Evolutionary conservation across 371 early-diverging fungal species (phyloP).

Genomic region (Batkoa obscura): DNA sequence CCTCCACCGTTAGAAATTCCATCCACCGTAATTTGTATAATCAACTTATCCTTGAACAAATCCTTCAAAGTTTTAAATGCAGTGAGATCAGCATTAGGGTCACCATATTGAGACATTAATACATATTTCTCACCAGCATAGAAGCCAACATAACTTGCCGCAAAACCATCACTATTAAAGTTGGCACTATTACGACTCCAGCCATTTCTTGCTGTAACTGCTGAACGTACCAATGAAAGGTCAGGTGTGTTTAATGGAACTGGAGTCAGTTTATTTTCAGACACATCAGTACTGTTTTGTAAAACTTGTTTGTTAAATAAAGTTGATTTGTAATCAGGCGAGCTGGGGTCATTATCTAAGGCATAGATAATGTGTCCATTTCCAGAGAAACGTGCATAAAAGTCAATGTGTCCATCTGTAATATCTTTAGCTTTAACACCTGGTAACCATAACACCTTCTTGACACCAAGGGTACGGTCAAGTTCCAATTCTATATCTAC

Average conservation of each 20-base stretch:
- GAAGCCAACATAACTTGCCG: slow-evolving; percentile 10
- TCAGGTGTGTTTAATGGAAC: slow-evolving; percentile 9
- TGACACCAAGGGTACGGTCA: slow-evolving; percentile 5
- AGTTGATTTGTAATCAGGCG: slow-evolving; percentile 9
- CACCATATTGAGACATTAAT: slow-evolving; percentile 11
- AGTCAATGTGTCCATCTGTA: slow-evolving; percentile 12
- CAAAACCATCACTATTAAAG: background rate
- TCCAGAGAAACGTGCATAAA: slow-evolving; percentile 11
- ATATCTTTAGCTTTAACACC: slow-evolving; percentile 12
- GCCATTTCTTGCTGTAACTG: slow-evolving; percentile 7
- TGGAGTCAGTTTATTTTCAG: slow-evolving; percentile 7
- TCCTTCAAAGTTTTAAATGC: slow-evolving; percentile 8
- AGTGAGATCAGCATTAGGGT: slow-evolving; percentile 6
- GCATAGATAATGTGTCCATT: slow-evolving; percentile 10
- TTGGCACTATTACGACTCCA: background rate
- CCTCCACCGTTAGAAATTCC: slow-evolving; percentile 10
- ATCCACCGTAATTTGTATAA: slow-evolving; percentile 9
- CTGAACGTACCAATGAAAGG: slow-evolving; percentile 6
- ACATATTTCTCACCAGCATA: slow-evolving; percentile 9
- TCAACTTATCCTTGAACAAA: slow-evolving; percentile 4
- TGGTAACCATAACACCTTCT: slow-evolving; percentile 11
- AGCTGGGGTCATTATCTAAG: slow-evolving; percentile 6
- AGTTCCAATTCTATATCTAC: slow-evolving; percentile 7
- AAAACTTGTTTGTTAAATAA: slow-evolving; percentile 3
- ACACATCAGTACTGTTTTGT: slow-evolving; percentile 7